Base-by-base conservation (phyloP, 2,329 filamentous ascomycete species). In the Fusarium avenaceum region DNA sequence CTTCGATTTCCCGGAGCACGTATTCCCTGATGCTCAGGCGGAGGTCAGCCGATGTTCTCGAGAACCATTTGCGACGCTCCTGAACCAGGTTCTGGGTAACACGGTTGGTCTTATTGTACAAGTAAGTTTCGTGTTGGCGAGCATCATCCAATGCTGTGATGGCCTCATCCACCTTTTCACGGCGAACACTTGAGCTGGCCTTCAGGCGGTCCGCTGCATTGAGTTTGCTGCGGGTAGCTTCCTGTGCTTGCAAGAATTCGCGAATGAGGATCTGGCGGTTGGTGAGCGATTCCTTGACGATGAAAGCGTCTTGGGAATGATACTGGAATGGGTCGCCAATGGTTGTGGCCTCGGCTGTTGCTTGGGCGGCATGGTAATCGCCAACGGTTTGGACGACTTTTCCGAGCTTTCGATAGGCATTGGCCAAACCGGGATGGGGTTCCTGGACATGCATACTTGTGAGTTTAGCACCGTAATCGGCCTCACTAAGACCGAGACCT, bases 131-230 rank as follows among this genome's bases (percentile, higher is more conserved):
- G 71, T 92, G 89, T 67, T 87, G 90, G 56, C 91, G 87, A 6
- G 96, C 96, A 76, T 98, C 96, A 67, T 97, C 94, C 6, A 98
- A 86, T 6, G 93, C 88, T 19, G 89, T 86, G 74, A 99, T 96
- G n/a, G 96, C 96, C 80, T 99, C 96, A 77, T 99, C 96, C 28
- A 98, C 96, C 82, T 98, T 99, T 76, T 99, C 96, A 35, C 92
- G 87, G 65, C 93, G 91, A 35, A 99, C 94, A 59, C 90, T 96
- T 17, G 92, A 92, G 78, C 90, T 93, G 19, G 90, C 89, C 77
- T 96, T 97, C 63, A 99, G 86, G 44, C 96, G 89, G 78, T 98
- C 94, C 2, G 94, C 94, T 2, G 94, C 93, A 67, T 90, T 89
- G 39, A 96, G 87, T 78, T 94, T 96, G 79, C 89, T 92, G 66